Percentiles rank a stretch among this genome's conserved stretches.
These are phyloP conservation scores for Pleurotus djamor DNA, from an alignment of 768 basidiomycete genomes.

Conservation along the genomic window DNA sequence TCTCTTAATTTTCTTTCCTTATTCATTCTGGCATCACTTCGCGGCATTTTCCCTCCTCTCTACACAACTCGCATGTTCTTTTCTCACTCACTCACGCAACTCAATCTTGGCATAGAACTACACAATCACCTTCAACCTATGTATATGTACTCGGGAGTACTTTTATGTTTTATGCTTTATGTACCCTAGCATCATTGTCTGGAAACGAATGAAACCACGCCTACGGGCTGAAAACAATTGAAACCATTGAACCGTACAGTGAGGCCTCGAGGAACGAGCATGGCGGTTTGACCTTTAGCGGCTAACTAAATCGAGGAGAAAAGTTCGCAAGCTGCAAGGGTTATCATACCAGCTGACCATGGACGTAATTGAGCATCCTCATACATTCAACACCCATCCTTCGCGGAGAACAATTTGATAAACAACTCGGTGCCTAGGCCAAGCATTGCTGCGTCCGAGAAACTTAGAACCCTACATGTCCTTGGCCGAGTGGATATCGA, in stretches of 20 bases:
- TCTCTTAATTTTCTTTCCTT: constrained; percentile 14
- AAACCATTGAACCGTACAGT: background rate
- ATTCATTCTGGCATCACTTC: constrained; percentile 1
- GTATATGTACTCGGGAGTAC: constrained; percentile 24
- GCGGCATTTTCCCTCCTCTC: background rate
- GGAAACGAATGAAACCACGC: background rate
- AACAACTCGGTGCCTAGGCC: background rate
- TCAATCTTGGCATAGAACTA: background rate
- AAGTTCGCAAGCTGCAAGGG: background rate
- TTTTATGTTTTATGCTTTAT: constrained; percentile 3
- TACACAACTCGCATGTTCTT: background rate
- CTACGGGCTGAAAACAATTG: background rate
- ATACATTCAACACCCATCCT: background rate
- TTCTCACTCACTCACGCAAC: no score
- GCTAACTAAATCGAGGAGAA: background rate
- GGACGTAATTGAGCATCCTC: background rate
- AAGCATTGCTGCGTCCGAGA: background rate
- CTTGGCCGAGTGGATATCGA: background rate
- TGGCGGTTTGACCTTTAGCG: background rate
- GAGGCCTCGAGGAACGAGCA: background rate
- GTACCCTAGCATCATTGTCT: background rate
- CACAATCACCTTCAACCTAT: constrained; percentile 11
- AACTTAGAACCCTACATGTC: background rate
- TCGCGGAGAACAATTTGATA: background rate
- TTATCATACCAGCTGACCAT: background rate